A percentile compares a stretch with the other conserved stretches of the same genome.
Evolutionary conservation across 2,329 filamentous ascomycete genomes (phyloP).

Genomic region (Sporothrix curviconia): DNA sequence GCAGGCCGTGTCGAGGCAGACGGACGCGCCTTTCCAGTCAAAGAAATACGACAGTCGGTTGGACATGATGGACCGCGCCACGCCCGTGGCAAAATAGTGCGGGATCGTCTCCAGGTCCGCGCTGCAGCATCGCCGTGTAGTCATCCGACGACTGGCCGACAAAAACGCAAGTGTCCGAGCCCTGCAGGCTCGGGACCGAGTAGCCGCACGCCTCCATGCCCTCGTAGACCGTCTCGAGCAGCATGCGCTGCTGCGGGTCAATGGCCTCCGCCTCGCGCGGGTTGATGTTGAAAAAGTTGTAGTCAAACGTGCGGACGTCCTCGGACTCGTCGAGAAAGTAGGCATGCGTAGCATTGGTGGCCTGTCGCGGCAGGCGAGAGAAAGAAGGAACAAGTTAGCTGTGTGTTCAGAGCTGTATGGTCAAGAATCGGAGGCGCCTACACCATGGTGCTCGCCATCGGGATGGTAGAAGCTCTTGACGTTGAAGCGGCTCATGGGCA

Average conservation of each 20-base stretch:
- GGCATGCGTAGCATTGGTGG: slow-evolving; percentile 7
- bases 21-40: slow-evolving; percentile 30
- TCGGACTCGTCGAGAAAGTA: slow-evolving; percentile 30
- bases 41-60: slow-evolving; percentile 33
- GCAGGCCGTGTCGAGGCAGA: slow-evolving; percentile 34
- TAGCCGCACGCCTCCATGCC: slow-evolving; percentile 29
- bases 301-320: slow-evolving; percentile 28
- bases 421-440: background rate
- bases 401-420: background rate
- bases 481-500: slow-evolving; percentile 16
- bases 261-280: slow-evolving; percentile 28
- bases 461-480: slow-evolving; percentile 15
- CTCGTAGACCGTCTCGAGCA: slow-evolving; percentile 32
- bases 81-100: slow-evolving; percentile 25
- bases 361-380: background rate
- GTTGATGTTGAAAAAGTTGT: slow-evolving; percentile 29
- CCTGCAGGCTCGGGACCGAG: slow-evolving; percentile 22
- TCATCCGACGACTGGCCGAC: slow-evolving; percentile 28
- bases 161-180: slow-evolving; percentile 27
- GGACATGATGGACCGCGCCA: slow-evolving; percentile 24
- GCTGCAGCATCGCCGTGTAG: slow-evolving; percentile 18
- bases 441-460: slow-evolving; percentile 14
- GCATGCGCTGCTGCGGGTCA: slow-evolving; percentile 28
- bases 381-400: background rate
- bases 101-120: slow-evolving; percentile 15